Evolutionary conservation across 1,284 basidiomycete species (phyloP), one percentile per base, ranked within the genome.

Genomic region (Ganoderma meredithae): DNA sequence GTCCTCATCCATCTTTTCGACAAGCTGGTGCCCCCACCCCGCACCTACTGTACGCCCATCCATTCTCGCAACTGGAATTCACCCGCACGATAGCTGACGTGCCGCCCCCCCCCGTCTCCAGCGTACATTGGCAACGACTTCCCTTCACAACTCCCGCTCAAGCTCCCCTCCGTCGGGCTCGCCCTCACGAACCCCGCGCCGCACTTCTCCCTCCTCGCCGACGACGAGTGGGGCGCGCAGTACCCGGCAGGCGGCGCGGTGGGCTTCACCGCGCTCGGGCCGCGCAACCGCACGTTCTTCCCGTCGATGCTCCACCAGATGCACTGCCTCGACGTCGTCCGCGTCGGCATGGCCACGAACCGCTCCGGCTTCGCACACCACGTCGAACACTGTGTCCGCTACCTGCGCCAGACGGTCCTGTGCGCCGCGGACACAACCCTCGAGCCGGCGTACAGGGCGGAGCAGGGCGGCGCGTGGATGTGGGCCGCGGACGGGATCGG

Each of bases 371-470:
- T 44, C 22, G 74, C 71, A 31, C 75, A 76, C 31, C 82, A 83
- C 67, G 72, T 80, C 43, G 71, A 79, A 52, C 83, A 83, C 58
- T 83, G 82, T 64, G 67, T 83, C 60, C 77, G 79, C 13, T 83
- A 83, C 68, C 75, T 83, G 4, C 70, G 79, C 36, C 81, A 83
- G 71, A 75, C 76, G 8, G 71, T 83, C 12, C 62, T 83, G 8
- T 83, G 82, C 69, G 67, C 74, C 27, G 79, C 82, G 0, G 81
- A 84, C 64, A 76, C 78, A 40, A 83, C 83, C 36, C 72, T 83
- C 22, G 82, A 83, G 69, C 76, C 72, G 10, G 76, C 77, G 60
- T 72, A 77, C 63, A 77, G 70, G 3, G 76, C 69, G 31, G 13
- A 69, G 31, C 47, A 65, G 40, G 72, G 65, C 27, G 73, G 73